These are phyloP conservation scores for Neoascochyta sp. DNA, from an alignment of 2,329 filamentous ascomycete species.

Conservation along the genomic window DNA sequence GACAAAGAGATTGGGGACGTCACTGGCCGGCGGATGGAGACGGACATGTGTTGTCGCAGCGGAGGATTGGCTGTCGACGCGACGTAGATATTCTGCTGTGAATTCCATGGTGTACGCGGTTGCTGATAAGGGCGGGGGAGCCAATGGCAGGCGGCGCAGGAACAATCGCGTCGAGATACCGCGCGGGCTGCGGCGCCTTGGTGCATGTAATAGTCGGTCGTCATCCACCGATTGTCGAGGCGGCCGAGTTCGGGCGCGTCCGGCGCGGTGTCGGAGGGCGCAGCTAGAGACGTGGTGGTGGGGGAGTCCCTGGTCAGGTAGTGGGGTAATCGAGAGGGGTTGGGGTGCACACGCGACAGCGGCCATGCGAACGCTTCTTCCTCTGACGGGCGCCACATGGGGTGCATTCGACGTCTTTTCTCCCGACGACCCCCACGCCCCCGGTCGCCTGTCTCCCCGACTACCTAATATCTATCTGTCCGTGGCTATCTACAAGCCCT, in stretches of 20 bases:
- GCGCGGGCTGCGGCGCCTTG: constrained; percentile 18
- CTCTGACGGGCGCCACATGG: too few relatives aligned
- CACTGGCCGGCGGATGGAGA: constrained; percentile 58
- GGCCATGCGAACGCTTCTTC: too few relatives aligned
- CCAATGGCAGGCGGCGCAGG: constrained; percentile 28
- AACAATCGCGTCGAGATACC: constrained; percentile 20
- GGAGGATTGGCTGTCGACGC: constrained; percentile 21
- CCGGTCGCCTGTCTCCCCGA: too few relatives aligned
- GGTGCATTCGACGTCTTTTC: too few relatives aligned
- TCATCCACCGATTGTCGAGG: constrained; percentile 16
- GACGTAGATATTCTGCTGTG: constrained; percentile 21
- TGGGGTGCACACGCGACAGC: too few relatives aligned
- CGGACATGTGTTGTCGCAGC: constrained; percentile 60
- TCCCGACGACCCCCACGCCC: too few relatives aligned
- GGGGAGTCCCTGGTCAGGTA: too few relatives aligned
- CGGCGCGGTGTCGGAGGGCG: constrained; percentile 10
- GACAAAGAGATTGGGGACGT: constrained; percentile 53
- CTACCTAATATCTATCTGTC: too few relatives aligned
- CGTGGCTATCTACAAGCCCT: too few relatives aligned
- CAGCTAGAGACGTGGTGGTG: not conserved
- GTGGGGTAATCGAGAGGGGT: too few relatives aligned
- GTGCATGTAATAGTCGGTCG: constrained; percentile 25
- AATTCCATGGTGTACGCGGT: constrained; percentile 33
- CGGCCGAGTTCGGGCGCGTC: constrained; percentile 14
- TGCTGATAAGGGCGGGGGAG: constrained; percentile 31